phyloP scores from a whole-genome alignment of 306 rosid species.

The Rosa chinensis region DNA sequence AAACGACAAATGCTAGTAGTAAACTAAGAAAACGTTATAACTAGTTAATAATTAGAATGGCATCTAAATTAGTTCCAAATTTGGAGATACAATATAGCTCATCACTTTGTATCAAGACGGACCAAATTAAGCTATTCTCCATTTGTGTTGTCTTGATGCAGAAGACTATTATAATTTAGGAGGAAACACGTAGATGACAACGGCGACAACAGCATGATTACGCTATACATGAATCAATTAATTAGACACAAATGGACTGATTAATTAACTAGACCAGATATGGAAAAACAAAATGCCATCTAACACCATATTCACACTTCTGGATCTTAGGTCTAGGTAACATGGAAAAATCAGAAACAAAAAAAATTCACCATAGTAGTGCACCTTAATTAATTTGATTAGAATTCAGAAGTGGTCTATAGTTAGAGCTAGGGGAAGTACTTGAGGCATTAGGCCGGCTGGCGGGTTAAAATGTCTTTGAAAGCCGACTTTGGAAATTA shows the following conservation, averaged over 20 bases:
- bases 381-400: neutral
- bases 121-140: neutral
- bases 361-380: neutral
- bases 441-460: conserved; percentile 62
- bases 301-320: neutral
- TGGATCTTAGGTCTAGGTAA: neutral
- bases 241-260: neutral
- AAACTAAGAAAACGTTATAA: neutral
- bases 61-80: neutral
- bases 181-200: neutral
- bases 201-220: neutral
- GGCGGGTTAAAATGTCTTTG: neutral
- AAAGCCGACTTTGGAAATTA: neutral
- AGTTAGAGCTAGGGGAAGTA: conserved; percentile 39
- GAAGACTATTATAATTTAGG: neutral
- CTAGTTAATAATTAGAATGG: neutral
- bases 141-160: neutral
- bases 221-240: neutral
- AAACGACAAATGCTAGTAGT: neutral
- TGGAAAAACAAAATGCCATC: neutral
- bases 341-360: neutral
- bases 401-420: conserved; percentile 27
- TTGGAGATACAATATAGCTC: neutral
- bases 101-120: neutral
- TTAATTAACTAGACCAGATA: neutral